phyloP scores from a whole-genome alignment of 2,329 filamentous ascomycete species.

The Onygenales sp. region DNA sequence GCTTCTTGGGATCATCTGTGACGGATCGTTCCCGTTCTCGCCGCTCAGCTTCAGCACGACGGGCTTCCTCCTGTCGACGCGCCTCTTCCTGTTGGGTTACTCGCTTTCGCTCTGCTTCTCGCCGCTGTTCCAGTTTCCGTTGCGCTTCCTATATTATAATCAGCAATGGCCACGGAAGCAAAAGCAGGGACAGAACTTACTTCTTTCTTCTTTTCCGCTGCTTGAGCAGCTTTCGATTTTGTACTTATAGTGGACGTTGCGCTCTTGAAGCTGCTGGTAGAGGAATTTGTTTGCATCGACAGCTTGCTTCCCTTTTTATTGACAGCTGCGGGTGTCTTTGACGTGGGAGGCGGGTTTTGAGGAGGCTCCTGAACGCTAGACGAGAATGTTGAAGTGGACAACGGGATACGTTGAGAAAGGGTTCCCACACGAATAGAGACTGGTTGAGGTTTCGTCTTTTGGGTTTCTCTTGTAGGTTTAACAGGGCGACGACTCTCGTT shows the following conservation, averaged over 20 bases:
- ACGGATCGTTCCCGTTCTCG: constrained; percentile 39
- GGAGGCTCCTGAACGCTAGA: constrained; percentile 38
- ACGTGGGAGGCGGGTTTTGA: constrained; percentile 24
- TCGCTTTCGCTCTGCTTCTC: constrained; percentile 69
- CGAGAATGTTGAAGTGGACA: constrained; percentile 45
- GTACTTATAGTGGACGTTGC: constrained; percentile 53
- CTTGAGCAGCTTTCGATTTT: constrained; percentile 61
- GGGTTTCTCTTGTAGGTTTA: constrained; percentile 34
- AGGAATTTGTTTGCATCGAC: constrained; percentile 48
- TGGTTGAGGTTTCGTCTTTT: constrained; percentile 38
- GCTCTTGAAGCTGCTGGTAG: constrained; percentile 53
- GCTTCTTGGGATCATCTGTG: constrained; percentile 55
- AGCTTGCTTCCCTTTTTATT: constrained; percentile 59
- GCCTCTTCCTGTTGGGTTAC: constrained; percentile 51
- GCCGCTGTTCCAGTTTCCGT: constrained; percentile 70
- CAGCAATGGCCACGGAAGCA: neutral
- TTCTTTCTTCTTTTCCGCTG: constrained; percentile 73
- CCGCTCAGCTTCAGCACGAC: constrained; percentile 44
- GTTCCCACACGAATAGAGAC: constrained; percentile 42
- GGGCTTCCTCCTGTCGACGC: constrained; percentile 44
- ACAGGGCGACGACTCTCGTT: constrained; percentile 32
- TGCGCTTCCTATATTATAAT: constrained; percentile 50
- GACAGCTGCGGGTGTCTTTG: constrained; percentile 36
- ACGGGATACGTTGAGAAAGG: constrained; percentile 35
- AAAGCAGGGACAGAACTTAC: constrained; percentile 18